Percentiles rank a stretch among this genome's conserved stretches.
phyloP scores from a whole-genome alignment of 306 rosid genomes.

The Ormosia emarginata region DNA sequence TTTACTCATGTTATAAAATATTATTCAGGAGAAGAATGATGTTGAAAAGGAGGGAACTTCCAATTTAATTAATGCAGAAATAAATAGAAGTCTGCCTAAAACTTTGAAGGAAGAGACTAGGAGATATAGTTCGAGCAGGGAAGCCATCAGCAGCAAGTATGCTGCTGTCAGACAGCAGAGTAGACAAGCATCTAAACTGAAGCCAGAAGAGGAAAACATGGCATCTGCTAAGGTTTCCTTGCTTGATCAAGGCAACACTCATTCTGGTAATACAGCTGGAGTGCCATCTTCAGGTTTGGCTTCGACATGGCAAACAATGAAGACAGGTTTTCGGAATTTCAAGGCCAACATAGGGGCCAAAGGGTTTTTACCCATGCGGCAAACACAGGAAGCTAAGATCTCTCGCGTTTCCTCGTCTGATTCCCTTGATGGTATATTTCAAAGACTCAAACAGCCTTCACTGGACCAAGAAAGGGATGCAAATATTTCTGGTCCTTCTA shows the following conservation, averaged over 20 bases:
- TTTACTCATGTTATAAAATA: constrained; percentile 7
- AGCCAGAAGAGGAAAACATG: constrained; percentile 51
- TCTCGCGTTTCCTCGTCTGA: constrained; percentile 64
- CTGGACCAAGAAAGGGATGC: constrained; percentile 26
- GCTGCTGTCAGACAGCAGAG: constrained; percentile 70
- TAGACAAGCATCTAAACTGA: constrained; percentile 45
- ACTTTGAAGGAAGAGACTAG: constrained; percentile 57
- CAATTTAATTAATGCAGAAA: constrained; percentile 24
- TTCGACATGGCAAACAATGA: constrained; percentile 77
- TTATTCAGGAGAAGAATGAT: constrained; percentile 57
- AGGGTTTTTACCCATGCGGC: constrained; percentile 56
- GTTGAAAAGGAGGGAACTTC: constrained; percentile 63
- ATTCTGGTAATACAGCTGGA: constrained; percentile 33
- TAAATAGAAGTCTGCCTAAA: constrained; percentile 43
- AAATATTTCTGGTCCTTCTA: constrained; percentile 37
- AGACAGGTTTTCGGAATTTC: constrained; percentile 72
- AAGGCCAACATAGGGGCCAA: constrained; percentile 68
- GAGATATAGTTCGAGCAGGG: constrained; percentile 65
- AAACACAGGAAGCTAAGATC: constrained; percentile 49
- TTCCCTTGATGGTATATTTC: constrained; percentile 94
- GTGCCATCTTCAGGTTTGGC: constrained; percentile 51
- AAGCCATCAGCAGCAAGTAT: constrained; percentile 85
- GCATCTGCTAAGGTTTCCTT: constrained; percentile 65
- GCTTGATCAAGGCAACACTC: constrained; percentile 44
- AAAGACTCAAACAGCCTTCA: constrained; percentile 77